Conservation (phyloP, 306 rosid species). For the Prunus dulcis region DNA sequence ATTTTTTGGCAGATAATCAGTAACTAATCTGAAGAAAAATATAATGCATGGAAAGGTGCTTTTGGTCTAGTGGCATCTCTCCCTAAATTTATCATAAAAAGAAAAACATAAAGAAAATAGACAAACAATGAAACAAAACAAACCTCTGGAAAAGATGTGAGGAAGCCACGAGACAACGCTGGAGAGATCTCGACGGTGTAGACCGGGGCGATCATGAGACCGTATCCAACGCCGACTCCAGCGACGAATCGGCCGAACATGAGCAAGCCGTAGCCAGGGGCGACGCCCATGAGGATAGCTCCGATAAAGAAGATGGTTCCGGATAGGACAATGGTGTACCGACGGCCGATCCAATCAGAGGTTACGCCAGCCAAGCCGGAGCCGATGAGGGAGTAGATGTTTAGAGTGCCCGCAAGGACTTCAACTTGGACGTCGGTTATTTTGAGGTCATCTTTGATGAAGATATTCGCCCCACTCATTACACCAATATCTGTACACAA, state of each 20-base stretch:
- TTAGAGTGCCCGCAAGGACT: conserved; percentile 40
- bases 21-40: no score
- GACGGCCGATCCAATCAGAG: conserved; percentile 52
- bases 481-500: conserved; percentile 49
- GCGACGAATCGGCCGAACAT: conserved; percentile 49
- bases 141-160: conserved; percentile 54
- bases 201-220: conserved; percentile 47
- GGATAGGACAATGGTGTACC: conserved; percentile 44
- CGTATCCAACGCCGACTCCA: conserved; percentile 50
- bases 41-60: no score
- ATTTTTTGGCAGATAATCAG: no score
- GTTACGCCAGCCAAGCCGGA: conserved; percentile 49
- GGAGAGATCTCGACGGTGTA: conserved; percentile 58
- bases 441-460: conserved; percentile 45
- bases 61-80: no score
- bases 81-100: no score
- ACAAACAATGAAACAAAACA: background rate
- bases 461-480: conserved; percentile 56
- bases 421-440: conserved; percentile 41
- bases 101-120: no score
- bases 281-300: conserved; percentile 47
- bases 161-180: conserved; percentile 54
- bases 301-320: conserved; percentile 41
- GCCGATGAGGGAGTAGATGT: conserved; percentile 45
- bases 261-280: conserved; percentile 41